These are phyloP conservation scores for Nannizziopsis barbatae DNA, from an alignment of 2,329 filamentous ascomycete species.

Conservation along the genomic window DNA sequence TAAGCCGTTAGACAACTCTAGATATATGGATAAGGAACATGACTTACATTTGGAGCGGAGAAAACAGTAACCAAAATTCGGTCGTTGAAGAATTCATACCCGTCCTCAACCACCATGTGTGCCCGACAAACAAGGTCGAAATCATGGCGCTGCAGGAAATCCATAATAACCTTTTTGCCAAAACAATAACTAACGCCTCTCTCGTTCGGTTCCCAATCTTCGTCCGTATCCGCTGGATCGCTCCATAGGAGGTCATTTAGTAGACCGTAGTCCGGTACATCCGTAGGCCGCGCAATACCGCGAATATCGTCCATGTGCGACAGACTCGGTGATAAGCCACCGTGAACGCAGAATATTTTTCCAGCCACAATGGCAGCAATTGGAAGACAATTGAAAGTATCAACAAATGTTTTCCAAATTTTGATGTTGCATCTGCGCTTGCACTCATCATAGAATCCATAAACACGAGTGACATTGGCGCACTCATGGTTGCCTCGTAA, in stretches of 20 bases:
- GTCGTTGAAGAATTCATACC: constrained; percentile 97
- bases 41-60: constrained; percentile 85
- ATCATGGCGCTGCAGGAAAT: constrained; percentile 87
- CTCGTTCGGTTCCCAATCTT: constrained; percentile 96
- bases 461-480: constrained; percentile 88
- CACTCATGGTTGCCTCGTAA: constrained; percentile 93
- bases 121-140: constrained; percentile 95
- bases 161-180: constrained; percentile 93
- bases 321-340: constrained; percentile 80
- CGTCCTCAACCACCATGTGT: constrained; percentile 98
- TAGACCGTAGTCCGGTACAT: constrained; percentile 92
- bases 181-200: constrained; percentile 97
- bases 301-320: constrained; percentile 98
- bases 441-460: constrained; percentile 97
- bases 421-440: constrained; percentile 94
- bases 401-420: constrained; percentile 95
- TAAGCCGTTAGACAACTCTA: constrained; percentile 11
- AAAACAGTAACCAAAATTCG: constrained; percentile 92
- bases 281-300: constrained; percentile 86
- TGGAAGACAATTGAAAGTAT: constrained; percentile 89
- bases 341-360: constrained; percentile 97
- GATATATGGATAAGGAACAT: background rate
- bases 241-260: constrained; percentile 95
- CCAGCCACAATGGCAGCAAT: constrained; percentile 94
- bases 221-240: constrained; percentile 94